phyloP scores from a whole-genome alignment of 1,139 yeast species.

The Magnusiomyces ingens region DNA sequence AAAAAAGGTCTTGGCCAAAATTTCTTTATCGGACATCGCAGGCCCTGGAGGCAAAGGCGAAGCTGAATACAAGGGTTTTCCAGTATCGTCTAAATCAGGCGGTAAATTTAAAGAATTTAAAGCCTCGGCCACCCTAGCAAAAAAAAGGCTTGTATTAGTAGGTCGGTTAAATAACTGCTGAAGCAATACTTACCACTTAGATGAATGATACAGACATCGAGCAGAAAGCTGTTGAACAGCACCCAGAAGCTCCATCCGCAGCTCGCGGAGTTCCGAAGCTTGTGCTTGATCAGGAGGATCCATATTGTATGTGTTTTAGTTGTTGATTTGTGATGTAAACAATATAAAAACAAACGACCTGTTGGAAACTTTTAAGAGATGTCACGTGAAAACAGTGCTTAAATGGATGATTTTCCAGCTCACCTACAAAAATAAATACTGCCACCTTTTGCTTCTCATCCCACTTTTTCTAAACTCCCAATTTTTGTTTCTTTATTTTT shows the following conservation, averaged over 20 bases:
- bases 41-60: neutral
- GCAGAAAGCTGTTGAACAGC: conserved; percentile 38
- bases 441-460: too few relatives aligned
- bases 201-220: conserved; percentile 56
- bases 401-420: neutral
- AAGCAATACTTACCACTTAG: conserved; percentile 55
- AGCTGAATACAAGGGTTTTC: too few relatives aligned
- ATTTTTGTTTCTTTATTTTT: neutral
- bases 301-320: conserved; percentile 2
- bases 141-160: neutral
- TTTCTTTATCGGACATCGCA: conserved; percentile 19
- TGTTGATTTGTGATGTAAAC: too few relatives aligned
- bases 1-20: conserved; percentile 69
- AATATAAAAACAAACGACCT: neutral
- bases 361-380: neutral
- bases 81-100: too few relatives aligned
- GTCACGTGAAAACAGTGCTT: neutral
- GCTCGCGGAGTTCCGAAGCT: conserved; percentile 17
- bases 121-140: conserved; percentile 57
- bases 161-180: too few relatives aligned
- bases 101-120: conserved; percentile 33
- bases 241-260: conserved; percentile 34
- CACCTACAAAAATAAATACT: neutral
- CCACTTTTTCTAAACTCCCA: neutral
- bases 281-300: conserved; percentile 6